Base-by-base conservation (phyloP, 306 rosid genomes). In the Vigna angularis region DNA sequence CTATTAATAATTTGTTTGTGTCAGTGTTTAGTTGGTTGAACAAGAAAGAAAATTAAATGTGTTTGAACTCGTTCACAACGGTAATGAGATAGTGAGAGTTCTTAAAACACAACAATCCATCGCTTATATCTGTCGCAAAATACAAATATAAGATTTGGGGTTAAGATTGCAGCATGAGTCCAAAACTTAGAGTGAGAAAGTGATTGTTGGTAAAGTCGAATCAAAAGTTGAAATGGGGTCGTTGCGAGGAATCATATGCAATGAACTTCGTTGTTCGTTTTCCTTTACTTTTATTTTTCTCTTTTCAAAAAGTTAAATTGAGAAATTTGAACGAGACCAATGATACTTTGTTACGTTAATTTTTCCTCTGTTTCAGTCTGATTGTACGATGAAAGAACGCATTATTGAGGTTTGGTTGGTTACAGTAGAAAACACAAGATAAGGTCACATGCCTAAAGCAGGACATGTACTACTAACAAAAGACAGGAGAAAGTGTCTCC, bases 361-460 rank as follows among this genome's bases (percentile, higher is more conserved):
- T 36, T 65, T 0, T 18, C n/a, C 18, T 12, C 14, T 10, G 15
- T 55, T 67, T 67, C 48, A 10, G 61, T 28, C 61, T 44, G 20
- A 6, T 17, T 53, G 81, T 66, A 66, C 57, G 6, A 66, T 53
- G 13, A 53, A 66, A 63, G 9, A 9, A 42, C 10, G 36, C 22
- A 77, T 67, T 55, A 67, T 55, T 42, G 68, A 40, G 12, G 81
- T 26, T 76, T 24, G 34, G 74, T 76, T 42, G 49, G 59, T 55
- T 24, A 67, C 59, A 28, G 38, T 30, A 7, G 7, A 57, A 68
- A 30, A 48, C 65, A 55, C 63, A 63, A 32, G 45, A 42, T 20
- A 45, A 30, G 51, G 1, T 78, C 69, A 57, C 82, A 44, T 78
- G 82, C 30, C 49, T n/a, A 68, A 78, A 78, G 28, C 28, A 26